Evolutionary conservation across 768 basidiomycete genomes (phyloP).

Genomic region (Pleurotus sapidus): DNA sequence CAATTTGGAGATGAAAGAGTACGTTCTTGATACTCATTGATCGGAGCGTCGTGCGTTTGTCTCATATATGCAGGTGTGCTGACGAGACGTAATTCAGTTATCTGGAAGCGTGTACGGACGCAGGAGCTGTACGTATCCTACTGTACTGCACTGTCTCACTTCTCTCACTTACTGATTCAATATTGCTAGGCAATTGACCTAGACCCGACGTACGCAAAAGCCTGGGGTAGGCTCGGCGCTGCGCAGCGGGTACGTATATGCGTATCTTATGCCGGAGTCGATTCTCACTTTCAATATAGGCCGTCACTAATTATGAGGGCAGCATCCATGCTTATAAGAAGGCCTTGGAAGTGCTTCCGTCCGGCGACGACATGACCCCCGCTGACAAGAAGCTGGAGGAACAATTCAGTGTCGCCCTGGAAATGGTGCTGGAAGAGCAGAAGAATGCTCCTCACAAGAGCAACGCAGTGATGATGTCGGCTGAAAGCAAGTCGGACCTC

Average conservation of each 20-base stretch:
- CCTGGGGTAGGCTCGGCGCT: slow-evolving; percentile 37
- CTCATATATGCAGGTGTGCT: too few species aligned
- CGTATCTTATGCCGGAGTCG: not conserved
- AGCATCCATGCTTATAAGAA: slow-evolving; percentile 26
- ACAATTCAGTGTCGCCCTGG: slow-evolving; percentile 29
- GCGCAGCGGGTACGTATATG: slow-evolving; percentile 23
- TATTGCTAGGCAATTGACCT: slow-evolving; percentile 32
- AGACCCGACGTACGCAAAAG: slow-evolving; percentile 39
- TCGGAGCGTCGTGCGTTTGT: too few species aligned
- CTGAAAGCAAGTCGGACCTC: slow-evolving; percentile 8
- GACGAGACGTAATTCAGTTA: slow-evolving; percentile 16
- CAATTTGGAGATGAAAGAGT: slow-evolving; percentile 13
- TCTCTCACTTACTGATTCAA: too few species aligned
- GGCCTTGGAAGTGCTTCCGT: slow-evolving; percentile 27
- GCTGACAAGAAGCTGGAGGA: slow-evolving; percentile 29
- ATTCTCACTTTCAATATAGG: slow-evolving; percentile 11
- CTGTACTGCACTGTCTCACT: too few species aligned
- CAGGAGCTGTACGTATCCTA: slow-evolving; percentile 19
- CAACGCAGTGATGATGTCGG: not conserved
- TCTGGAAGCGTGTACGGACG: slow-evolving; percentile 27
- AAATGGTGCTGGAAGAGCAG: slow-evolving; percentile 17
- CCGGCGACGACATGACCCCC: slow-evolving; percentile 22
- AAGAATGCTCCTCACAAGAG: not conserved
- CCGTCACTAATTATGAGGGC: slow-evolving; percentile 14
- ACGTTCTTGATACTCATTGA: not conserved